Conservation (phyloP, 2,329 filamentous ascomycete species). For the Colletotrichum agaves region DNA sequence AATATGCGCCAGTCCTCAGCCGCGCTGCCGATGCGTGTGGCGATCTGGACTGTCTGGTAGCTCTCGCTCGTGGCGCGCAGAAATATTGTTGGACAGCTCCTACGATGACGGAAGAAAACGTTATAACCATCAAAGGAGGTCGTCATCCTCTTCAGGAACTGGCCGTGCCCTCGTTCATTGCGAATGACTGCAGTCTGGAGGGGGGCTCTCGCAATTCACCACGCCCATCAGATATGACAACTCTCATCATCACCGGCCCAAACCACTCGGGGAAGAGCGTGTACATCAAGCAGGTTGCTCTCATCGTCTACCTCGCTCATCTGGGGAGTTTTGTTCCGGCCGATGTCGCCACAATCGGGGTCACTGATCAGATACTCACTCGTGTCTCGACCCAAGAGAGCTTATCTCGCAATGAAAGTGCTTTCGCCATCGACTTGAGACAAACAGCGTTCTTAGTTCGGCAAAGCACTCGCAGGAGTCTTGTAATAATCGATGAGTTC, state of each 20-base stretch:
- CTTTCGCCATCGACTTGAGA: constrained; percentile 82
- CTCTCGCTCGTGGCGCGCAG: constrained; percentile 80
- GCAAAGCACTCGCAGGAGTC: constrained; percentile 78
- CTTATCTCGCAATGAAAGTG: constrained; percentile 67
- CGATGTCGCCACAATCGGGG: constrained; percentile 76
- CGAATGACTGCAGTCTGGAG: constrained; percentile 79
- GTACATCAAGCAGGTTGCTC: constrained; percentile 90
- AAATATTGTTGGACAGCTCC: constrained; percentile 79
- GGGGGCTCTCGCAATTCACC: constrained; percentile 63
- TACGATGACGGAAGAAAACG: constrained; percentile 73
- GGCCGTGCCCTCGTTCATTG: constrained; percentile 81
- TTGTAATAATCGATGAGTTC: constrained; percentile 95
- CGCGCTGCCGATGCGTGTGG: constrained; percentile 83
- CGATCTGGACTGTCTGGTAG: constrained; percentile 86
- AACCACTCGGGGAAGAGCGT: constrained; percentile 98
- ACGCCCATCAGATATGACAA: constrained; percentile 55
- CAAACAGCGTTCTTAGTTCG: constrained; percentile 83
- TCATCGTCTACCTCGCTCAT: constrained; percentile 93
- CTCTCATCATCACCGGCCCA: constrained; percentile 87
- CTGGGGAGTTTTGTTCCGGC: constrained; percentile 94
- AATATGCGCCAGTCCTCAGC: constrained; percentile 73
- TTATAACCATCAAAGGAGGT: constrained; percentile 80
- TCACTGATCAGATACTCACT: constrained; percentile 94
- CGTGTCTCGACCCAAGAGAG: constrained; percentile 81
- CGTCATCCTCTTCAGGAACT: constrained; percentile 90